Evolutionary conservation across 306 rosid genomes (phyloP).

Genomic region (Pyrus bretschneideri): DNA sequence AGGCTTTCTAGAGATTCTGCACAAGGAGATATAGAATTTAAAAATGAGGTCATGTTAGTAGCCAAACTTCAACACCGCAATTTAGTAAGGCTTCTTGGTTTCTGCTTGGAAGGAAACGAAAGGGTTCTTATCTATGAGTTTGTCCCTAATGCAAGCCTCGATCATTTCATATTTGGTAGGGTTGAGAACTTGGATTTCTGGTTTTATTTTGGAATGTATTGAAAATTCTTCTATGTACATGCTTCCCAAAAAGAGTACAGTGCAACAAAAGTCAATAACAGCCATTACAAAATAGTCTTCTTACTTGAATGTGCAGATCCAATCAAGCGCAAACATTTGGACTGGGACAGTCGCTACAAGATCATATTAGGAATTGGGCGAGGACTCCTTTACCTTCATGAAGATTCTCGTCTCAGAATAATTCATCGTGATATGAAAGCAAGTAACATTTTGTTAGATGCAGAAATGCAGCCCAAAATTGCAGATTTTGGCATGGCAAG

Average conservation of each 20-base stretch:
- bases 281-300: not conserved
- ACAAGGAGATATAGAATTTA: conserved; percentile 1
- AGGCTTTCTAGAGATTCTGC: not conserved
- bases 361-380: not conserved
- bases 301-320: not conserved
- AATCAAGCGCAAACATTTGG: not conserved
- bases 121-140: not conserved
- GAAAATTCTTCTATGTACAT: not conserved
- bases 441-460: not conserved
- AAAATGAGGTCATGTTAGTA: not conserved
- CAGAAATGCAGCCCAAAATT: not conserved
- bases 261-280: too few relatives aligned
- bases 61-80: not conserved
- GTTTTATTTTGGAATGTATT: not conserved
- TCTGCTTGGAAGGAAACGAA: not conserved
- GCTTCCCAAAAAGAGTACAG: not conserved
- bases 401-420: not conserved
- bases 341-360: not conserved
- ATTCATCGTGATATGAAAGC: not conserved
- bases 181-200: not conserved
- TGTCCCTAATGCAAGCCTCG: not conserved
- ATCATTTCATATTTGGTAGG: conserved; percentile 3
- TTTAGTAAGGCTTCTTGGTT: not conserved
- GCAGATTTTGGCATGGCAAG: conserved; percentile 2
- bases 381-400: not conserved